Base-by-base conservation (phyloP, 345 rosid genomes). In the Corchorus capsularis region DNA sequence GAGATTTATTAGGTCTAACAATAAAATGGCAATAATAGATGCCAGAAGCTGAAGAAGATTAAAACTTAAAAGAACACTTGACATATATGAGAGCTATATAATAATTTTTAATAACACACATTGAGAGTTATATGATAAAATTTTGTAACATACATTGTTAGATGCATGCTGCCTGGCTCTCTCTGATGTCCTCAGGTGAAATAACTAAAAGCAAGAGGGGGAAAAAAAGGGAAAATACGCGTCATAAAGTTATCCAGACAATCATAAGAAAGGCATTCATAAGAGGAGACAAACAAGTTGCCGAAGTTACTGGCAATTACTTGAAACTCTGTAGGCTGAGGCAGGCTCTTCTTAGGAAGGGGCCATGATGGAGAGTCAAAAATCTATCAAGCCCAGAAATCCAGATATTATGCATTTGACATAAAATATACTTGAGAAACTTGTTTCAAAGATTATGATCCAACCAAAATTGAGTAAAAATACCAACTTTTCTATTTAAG, bases 401-500 rank as follows among this genome's bases (percentile, higher is more conserved):
- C 20, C 20, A 53, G 52, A 19, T 20, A 53, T 43, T 41, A 69
- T 46, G 43, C 49, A 59, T 46, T 17, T 19, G 16, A 56, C 27
- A 39, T 63, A 37, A 57, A 73, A 60, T 7, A 14, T 49, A 56
- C 32, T 12, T 47, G 2, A 69, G 2, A 69, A 27, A 73, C 46
- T 65, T 76, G 50, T 57, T 4, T 27, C 8, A 27, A 78, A 69
- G 17, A 61, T 32, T 19, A 34, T 41, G 49, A 43, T 64, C 43
- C 45, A 1, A 73, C 34, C 43, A 53, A 61, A 68, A 39, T 79
- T 37, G 57, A n/a, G 60, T 70, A 54, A 37, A 53, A 71, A 11
- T 43, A 85, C 83, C 49, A 20, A 87, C 95, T 69, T 91, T 89
- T 83, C 67, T 80, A 73, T 85, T 85, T 71, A 85, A 71, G 19